Evolutionary conservation across 2,329 filamentous ascomycete genomes (phyloP).

Genomic region (Calonectria pseudoreteaudii): DNA sequence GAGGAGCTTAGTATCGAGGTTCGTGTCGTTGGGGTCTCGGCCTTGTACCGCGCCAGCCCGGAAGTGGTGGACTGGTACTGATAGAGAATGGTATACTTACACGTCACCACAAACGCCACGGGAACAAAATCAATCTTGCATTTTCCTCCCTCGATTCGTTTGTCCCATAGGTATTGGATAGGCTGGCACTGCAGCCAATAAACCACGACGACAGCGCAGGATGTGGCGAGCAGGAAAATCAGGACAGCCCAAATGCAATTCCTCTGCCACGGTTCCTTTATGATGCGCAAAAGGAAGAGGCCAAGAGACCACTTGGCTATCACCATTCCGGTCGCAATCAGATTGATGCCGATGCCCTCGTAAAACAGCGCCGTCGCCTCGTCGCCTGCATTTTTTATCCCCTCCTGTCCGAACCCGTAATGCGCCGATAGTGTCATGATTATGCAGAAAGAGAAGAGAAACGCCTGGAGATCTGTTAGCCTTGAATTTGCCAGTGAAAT

Average conservation of each 20-base stretch:
- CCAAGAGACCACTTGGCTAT: slow-evolving; percentile 50
- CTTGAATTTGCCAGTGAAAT: not conserved
- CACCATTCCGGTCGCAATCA: slow-evolving; percentile 50
- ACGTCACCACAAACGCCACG: slow-evolving; percentile 3
- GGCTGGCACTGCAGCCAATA: slow-evolving; percentile 22
- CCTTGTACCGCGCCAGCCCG: too few relatives aligned
- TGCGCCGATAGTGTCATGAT: slow-evolving; percentile 44
- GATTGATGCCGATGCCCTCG: slow-evolving; percentile 46
- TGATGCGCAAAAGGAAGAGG: slow-evolving; percentile 50
- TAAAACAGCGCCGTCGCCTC: slow-evolving; percentile 39
- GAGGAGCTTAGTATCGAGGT: not conserved
- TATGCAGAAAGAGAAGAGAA: slow-evolving; percentile 46
- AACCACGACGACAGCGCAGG: not conserved
- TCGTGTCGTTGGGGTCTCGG: not conserved
- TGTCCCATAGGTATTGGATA: slow-evolving; percentile 16
- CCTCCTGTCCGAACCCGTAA: slow-evolving; percentile 48
- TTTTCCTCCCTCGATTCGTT: not conserved
- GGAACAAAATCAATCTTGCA: slow-evolving; percentile 16
- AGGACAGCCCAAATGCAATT: slow-evolving; percentile 46
- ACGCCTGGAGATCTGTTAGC: not conserved
- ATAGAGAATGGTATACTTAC: not conserved
- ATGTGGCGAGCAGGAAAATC: slow-evolving; percentile 4
- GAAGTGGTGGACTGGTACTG: not conserved
- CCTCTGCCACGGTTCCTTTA: slow-evolving; percentile 46
- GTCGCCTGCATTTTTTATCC: slow-evolving; percentile 29